Conservation (phyloP, 2,329 filamentous ascomycete genomes). For the Diaporthe ampelina region DNA sequence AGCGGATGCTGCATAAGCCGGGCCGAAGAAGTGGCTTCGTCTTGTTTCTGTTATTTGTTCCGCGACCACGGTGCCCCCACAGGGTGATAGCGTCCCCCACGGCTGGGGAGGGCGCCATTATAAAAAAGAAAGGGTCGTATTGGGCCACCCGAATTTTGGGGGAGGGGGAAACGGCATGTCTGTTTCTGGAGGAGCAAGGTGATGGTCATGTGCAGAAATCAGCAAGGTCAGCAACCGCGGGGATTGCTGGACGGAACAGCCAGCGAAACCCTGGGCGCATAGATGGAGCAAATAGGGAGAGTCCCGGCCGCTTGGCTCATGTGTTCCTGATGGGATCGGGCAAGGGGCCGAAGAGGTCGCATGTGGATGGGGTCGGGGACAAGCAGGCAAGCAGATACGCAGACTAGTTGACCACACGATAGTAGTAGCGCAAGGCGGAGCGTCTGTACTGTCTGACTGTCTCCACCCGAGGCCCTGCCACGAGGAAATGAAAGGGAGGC, state of each 20-base stretch:
- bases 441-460: not conserved
- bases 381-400: not conserved
- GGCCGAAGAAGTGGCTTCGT: not conserved
- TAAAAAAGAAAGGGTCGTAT: constrained; percentile 3
- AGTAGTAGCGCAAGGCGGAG: not conserved
- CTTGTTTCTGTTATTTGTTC: not conserved
- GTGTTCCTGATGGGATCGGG: constrained; percentile 9
- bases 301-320: constrained; percentile 31
- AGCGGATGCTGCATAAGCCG: not conserved
- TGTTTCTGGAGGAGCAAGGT: not conserved
- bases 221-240: not conserved
- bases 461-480: constrained; percentile 15
- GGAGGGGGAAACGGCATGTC: not conserved
- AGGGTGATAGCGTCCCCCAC: not conserved
- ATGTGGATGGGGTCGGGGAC: not conserved
- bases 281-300: constrained; percentile 22
- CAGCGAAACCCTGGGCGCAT: constrained; percentile 7
- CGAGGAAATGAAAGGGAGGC: constrained; percentile 18
- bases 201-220: constrained; percentile 21
- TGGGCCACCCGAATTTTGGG: not conserved
- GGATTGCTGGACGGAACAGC: not conserved
- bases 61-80: constrained; percentile 8
- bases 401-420: not conserved
- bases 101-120: not conserved
- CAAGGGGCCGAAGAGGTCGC: not conserved